Evolutionary conservation across 1,139 yeast species (phyloP).

Genomic region (Sugiyamaella novakii): DNA sequence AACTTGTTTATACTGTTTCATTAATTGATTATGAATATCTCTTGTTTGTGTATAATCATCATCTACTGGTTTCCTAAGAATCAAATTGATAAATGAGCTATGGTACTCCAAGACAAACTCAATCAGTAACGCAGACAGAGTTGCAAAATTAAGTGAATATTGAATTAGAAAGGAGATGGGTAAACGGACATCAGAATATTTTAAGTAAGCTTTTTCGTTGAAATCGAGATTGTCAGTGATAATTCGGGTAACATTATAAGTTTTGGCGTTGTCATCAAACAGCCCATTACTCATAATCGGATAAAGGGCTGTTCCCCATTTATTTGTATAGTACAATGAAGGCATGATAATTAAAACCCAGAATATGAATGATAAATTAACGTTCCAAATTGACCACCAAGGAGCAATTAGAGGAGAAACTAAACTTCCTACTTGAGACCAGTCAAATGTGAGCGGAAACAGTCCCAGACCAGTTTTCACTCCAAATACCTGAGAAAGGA

Average conservation of each 20-base stretch:
- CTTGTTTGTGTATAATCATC: background rate
- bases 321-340: constrained; percentile 49
- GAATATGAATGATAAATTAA: constrained; percentile 46
- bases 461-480: constrained; percentile 58
- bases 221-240: constrained; percentile 45
- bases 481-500: constrained; percentile 59
- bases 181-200: constrained; percentile 52
- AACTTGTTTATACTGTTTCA: constrained; percentile 46
- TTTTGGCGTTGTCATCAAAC: constrained; percentile 52
- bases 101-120: constrained; percentile 32
- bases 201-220: constrained; percentile 38
- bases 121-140: constrained; percentile 36
- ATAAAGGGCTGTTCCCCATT: constrained; percentile 54
- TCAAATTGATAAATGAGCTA: constrained; percentile 13
- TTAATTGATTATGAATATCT: constrained; percentile 18
- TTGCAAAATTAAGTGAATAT: constrained; percentile 39
- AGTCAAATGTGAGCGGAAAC: constrained; percentile 58
- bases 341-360: constrained; percentile 43
- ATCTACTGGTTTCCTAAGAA: constrained; percentile 1
- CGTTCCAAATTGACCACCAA: constrained; percentile 50
- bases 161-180: constrained; percentile 47
- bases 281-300: constrained; percentile 57
- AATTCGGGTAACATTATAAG: constrained; percentile 48
- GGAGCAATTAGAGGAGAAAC: constrained; percentile 46
- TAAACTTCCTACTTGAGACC: constrained; percentile 46